phyloP scores from a whole-genome alignment of 2,329 filamentous ascomycete genomes.

The Trichothecium roseum region DNA sequence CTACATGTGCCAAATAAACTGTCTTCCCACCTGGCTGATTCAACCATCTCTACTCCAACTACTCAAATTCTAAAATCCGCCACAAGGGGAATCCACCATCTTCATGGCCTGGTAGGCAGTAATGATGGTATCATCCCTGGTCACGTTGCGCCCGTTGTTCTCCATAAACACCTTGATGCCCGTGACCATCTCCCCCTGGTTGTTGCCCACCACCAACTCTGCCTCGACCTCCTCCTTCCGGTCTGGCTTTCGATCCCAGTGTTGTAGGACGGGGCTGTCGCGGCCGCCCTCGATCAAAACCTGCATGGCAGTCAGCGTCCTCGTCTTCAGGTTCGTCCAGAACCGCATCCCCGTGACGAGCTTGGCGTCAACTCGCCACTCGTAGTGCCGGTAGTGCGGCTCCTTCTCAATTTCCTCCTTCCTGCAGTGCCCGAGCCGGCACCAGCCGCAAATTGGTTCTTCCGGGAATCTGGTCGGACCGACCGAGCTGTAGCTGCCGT shows the following conservation, averaged over 20 bases:
- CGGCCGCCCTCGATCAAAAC: background rate
- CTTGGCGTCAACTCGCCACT: background rate
- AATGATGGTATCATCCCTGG: background rate
- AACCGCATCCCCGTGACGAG: background rate
- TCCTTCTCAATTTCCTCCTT: background rate
- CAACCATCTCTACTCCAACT: too few relatives aligned
- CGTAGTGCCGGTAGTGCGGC: slow-evolving; percentile 1
- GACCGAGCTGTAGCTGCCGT: background rate
- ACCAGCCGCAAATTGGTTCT: too few relatives aligned
- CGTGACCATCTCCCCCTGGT: background rate
- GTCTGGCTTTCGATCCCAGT: background rate
- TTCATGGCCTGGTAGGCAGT: slow-evolving; percentile 1
- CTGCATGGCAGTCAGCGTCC: too few relatives aligned
- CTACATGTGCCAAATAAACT: too few relatives aligned
- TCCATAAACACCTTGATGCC: slow-evolving; percentile 1
- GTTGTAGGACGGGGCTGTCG: background rate
- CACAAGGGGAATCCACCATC: background rate
- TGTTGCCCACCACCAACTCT: background rate
- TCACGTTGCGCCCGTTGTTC: background rate
- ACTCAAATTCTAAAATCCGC: too few relatives aligned
- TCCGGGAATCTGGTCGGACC: background rate
- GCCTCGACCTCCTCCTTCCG: background rate
- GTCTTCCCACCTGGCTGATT: too few relatives aligned
- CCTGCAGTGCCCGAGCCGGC: too few relatives aligned
- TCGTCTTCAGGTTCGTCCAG: too few relatives aligned